phyloP scores from a whole-genome alignment of 2,329 filamentous ascomycete species.

The Alternaria arborescens region DNA sequence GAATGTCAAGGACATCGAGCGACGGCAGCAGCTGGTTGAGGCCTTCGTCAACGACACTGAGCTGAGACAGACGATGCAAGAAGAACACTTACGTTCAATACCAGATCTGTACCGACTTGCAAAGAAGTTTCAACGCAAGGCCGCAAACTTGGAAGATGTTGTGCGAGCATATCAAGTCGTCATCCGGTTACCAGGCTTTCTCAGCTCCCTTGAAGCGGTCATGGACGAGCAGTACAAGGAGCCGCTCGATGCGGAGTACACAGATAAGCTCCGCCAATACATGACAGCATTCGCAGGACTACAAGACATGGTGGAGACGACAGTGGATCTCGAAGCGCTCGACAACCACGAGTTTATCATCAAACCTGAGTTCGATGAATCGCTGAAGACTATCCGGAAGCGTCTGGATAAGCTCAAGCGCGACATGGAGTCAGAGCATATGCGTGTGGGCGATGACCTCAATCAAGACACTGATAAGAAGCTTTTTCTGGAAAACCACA shows the following conservation, averaged over 20 bases:
- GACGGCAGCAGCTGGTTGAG: slow-evolving; percentile 91
- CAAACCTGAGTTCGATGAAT: slow-evolving; percentile 96
- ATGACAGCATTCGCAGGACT: slow-evolving; percentile 83
- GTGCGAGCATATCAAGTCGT: slow-evolving; percentile 94
- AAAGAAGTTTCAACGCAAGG: slow-evolving; percentile 92
- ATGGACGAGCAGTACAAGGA: slow-evolving; percentile 96
- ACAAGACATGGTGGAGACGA: slow-evolving; percentile 98
- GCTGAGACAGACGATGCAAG: slow-evolving; percentile 93
- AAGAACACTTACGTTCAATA: slow-evolving; percentile 90
- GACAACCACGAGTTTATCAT: slow-evolving; percentile 99
- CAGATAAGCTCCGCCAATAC: slow-evolving; percentile 76
- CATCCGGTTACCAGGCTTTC: slow-evolving; percentile 88
- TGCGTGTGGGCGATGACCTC: slow-evolving; percentile 78
- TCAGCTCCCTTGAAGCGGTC: slow-evolving; percentile 86
- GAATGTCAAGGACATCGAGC: slow-evolving; percentile 87
- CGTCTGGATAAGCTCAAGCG: slow-evolving; percentile 85
- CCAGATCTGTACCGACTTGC: slow-evolving; percentile 93
- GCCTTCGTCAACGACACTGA: slow-evolving; percentile 94
- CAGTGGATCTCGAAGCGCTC: slow-evolving; percentile 91
- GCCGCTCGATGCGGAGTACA: slow-evolving; percentile 86
- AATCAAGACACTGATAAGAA: slow-evolving; percentile 97
- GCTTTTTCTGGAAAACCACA: slow-evolving; percentile 95
- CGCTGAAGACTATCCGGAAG: slow-evolving; percentile 84
- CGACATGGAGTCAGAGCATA: slow-evolving; percentile 85
- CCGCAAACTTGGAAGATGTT: slow-evolving; percentile 93